phyloP scores from a whole-genome alignment of 768 basidiomycete genomes.

The Suillus lakei region DNA sequence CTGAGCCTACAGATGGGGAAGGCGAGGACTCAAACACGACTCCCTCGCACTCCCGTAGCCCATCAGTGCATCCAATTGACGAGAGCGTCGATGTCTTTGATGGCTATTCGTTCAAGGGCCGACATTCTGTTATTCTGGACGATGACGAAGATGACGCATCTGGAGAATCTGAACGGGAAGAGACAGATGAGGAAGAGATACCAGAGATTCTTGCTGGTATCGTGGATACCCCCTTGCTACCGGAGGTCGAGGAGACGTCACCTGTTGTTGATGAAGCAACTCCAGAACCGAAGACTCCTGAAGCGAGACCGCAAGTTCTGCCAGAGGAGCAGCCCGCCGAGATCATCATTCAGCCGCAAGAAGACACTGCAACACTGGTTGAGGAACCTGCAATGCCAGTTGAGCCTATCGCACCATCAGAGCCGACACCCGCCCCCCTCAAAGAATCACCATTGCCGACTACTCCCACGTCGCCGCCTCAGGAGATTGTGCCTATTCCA shows the following conservation, averaged over 20 bases:
- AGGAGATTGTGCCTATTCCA: constrained; percentile 30
- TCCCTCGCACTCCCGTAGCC: constrained; percentile 79
- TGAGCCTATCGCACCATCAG: constrained; percentile 21
- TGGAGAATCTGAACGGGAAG: constrained; percentile 39
- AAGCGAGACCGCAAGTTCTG: constrained; percentile 55
- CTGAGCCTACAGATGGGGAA: constrained; percentile 74
- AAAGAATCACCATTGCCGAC: constrained; percentile 16
- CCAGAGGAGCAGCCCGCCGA: constrained; percentile 27
- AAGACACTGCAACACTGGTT: constrained; percentile 14
- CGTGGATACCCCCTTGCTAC: constrained; percentile 26
- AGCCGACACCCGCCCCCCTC: constrained; percentile 21
- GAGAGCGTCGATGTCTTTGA: constrained; percentile 83
- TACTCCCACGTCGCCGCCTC: constrained; percentile 16
- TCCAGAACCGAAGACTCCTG: constrained; percentile 76
- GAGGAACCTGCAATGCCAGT: constrained; percentile 19
- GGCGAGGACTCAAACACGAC: constrained; percentile 80
- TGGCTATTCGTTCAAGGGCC: constrained; percentile 92
- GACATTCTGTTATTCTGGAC: constrained; percentile 78
- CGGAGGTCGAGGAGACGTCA: constrained; percentile 34
- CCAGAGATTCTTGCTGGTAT: constrained; percentile 24
- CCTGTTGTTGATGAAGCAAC: constrained; percentile 35
- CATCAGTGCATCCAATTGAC: constrained; percentile 62
- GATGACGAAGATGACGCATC: constrained; percentile 63
- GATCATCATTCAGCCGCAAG: constrained; percentile 16
- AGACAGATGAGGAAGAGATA: constrained; percentile 44